Conservation (phyloP, 805 yeast species). For the Debaryomyces maramus region DNA sequence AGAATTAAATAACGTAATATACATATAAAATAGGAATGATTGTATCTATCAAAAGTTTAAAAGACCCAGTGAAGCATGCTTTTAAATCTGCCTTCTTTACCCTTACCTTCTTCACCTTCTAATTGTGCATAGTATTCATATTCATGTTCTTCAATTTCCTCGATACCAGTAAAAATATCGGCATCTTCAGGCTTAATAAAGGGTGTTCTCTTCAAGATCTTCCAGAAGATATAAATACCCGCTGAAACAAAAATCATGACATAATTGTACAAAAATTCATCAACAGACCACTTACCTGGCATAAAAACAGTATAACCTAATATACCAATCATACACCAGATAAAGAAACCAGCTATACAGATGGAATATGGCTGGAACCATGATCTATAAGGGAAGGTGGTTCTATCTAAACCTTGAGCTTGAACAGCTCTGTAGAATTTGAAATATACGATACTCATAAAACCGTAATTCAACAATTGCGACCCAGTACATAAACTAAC, state of each 20-base stretch:
- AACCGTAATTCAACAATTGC: slow-evolving; percentile 47
- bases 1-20: too few species aligned
- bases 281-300: slow-evolving; percentile 62
- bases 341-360: slow-evolving; percentile 28
- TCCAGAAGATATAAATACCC: slow-evolving; percentile 36
- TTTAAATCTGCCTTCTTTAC: slow-evolving; percentile 9
- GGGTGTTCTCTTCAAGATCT: slow-evolving; percentile 35
- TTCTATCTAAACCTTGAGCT: slow-evolving; percentile 42
- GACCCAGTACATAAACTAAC: slow-evolving; percentile 49
- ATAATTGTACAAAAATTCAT: slow-evolving; percentile 67
- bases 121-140: slow-evolving; percentile 36
- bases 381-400: slow-evolving; percentile 38
- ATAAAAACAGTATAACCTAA: slow-evolving; percentile 72
- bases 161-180: slow-evolving; percentile 45
- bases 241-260: slow-evolving; percentile 59
- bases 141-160: slow-evolving; percentile 52
- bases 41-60: too few species aligned
- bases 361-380: slow-evolving; percentile 47
- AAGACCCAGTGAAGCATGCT: slow-evolving; percentile 21
- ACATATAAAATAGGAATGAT: too few species aligned
- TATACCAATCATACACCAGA: slow-evolving; percentile 49
- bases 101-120: slow-evolving; percentile 21
- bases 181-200: slow-evolving; percentile 45
- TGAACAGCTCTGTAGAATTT: slow-evolving; percentile 42
- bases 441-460: slow-evolving; percentile 44